Evolutionary conservation across 306 rosid genomes (phyloP).

Genomic region (Ammopiptanthus mongolicus): DNA sequence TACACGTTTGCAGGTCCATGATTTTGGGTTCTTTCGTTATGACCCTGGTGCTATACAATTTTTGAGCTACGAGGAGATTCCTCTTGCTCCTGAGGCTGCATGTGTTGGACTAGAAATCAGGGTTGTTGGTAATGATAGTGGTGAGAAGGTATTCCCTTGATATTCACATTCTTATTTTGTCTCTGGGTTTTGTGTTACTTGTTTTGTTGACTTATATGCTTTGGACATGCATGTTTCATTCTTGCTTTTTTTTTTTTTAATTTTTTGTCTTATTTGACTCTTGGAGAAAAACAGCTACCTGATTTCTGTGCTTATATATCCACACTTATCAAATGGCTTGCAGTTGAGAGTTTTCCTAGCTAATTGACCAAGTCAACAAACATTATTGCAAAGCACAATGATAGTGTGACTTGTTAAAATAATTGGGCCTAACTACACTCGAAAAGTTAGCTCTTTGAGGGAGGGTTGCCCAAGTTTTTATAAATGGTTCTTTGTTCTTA

Average conservation of each 20-base stretch:
- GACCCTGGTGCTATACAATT: slow-evolving; percentile 79
- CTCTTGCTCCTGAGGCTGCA: slow-evolving; percentile 87
- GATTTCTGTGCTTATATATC: slow-evolving; percentile 1
- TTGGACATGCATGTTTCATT: slow-evolving; percentile 3
- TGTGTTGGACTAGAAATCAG: slow-evolving; percentile 93
- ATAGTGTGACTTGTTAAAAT: neutral
- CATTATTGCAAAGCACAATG: neutral
- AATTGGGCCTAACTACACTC: no score
- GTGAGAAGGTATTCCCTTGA: slow-evolving; percentile 74
- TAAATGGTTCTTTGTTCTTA: no score
- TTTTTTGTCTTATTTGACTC: neutral
- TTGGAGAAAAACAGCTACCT: neutral
- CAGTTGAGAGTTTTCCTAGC: slow-evolving; percentile 7
- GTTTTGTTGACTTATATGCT: neutral
- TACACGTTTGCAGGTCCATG: slow-evolving; percentile 69
- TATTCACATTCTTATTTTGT: neutral
- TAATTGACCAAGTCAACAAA: slow-evolving; percentile 6
- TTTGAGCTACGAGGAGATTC: slow-evolving; percentile 81
- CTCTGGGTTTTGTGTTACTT: slow-evolving; percentile 4
- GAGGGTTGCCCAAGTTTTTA: no score
- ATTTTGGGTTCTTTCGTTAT: slow-evolving; percentile 93
- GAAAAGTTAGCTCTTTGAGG: no score
- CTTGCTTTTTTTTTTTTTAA: neutral
- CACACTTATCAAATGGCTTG: slow-evolving; percentile 2
- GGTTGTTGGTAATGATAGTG: slow-evolving; percentile 98